Evolutionary conservation across 2,329 filamentous ascomycete species (phyloP).

Genomic region (Chaetomium olivaceum): DNA sequence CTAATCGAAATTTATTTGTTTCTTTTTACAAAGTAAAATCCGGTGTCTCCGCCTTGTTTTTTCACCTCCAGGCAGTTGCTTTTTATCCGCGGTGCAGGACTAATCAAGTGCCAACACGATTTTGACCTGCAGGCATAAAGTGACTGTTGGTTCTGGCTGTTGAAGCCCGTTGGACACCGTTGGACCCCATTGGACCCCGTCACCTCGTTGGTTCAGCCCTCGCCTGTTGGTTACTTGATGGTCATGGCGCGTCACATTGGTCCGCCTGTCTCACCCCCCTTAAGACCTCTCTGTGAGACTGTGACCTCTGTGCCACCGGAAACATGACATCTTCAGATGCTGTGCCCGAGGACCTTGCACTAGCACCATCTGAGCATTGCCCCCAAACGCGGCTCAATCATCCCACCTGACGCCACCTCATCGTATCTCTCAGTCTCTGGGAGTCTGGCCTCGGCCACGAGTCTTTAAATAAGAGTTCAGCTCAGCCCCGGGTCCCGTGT

Average conservation of each 20-base stretch:
- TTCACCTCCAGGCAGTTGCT: not conserved
- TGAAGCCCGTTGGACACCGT: too few relatives aligned
- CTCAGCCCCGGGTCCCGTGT: not conserved
- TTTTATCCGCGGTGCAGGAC: not conserved
- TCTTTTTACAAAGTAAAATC: not conserved
- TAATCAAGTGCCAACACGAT: not conserved
- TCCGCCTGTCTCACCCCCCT: not conserved
- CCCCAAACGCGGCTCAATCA: not conserved
- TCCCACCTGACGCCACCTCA: conserved; percentile 1
- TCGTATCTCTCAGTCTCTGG: conserved; percentile 4
- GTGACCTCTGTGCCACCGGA: conserved; percentile 9
- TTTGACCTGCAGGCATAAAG: not conserved
- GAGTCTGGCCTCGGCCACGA: not conserved
- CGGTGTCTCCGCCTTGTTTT: not conserved
- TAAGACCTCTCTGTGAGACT: too few relatives aligned
- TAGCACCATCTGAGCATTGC: not conserved
- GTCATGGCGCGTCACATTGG: not conserved
- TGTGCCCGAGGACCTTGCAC: conserved; percentile 7
- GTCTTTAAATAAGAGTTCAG: not conserved
- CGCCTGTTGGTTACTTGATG: not conserved
- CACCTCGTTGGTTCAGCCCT: not conserved
- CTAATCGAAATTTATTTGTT: too few relatives aligned
- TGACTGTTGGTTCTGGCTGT: not conserved
- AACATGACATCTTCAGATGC: not conserved
- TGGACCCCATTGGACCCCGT: too few relatives aligned